Evolutionary conservation across 2,329 filamentous ascomycete species (phyloP).

Genomic region (Ambrosiella cleistominuta): DNA sequence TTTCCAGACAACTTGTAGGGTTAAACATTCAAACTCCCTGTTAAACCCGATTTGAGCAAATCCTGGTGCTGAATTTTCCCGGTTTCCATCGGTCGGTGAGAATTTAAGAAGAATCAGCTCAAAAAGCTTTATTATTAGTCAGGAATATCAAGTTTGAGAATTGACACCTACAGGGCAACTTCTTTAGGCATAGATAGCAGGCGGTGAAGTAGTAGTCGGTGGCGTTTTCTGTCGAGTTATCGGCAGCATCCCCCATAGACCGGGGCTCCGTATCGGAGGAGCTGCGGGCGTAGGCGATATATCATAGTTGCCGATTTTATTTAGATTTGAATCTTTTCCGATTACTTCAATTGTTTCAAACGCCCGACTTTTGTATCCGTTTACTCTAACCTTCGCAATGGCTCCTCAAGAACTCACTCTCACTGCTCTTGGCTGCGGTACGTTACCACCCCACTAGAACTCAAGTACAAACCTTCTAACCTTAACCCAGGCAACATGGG

Average conservation of each 20-base stretch:
- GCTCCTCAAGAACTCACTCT: slow-evolving; percentile 40
- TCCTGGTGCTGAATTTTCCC: neutral
- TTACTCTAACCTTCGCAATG: neutral
- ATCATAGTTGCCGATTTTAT: neutral
- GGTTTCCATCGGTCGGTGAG: slow-evolving; percentile 6
- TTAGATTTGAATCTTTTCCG: neutral
- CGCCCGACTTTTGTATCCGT: neutral
- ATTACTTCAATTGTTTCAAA: neutral
- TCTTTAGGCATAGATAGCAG: neutral
- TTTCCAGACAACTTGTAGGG: neutral
- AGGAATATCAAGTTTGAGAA: neutral
- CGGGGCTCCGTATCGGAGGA: slow-evolving; percentile 11
- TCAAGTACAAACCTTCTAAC: slow-evolving; percentile 5
- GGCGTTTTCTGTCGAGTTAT: neutral
- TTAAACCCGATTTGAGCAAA: neutral
- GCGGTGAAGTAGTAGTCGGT: slow-evolving; percentile 8
- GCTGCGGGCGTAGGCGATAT: neutral
- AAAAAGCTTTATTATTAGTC: neutral
- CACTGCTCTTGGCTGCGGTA: slow-evolving; percentile 66
- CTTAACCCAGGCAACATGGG: slow-evolving; percentile 54
- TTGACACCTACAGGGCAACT: neutral
- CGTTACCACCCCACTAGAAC: neutral
- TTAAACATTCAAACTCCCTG: neutral
- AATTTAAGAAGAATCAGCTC: neutral
- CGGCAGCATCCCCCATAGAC: neutral